These are phyloP conservation scores for Xanthoconium purpureum DNA, from an alignment of 768 basidiomycete genomes.

Conservation along the genomic window DNA sequence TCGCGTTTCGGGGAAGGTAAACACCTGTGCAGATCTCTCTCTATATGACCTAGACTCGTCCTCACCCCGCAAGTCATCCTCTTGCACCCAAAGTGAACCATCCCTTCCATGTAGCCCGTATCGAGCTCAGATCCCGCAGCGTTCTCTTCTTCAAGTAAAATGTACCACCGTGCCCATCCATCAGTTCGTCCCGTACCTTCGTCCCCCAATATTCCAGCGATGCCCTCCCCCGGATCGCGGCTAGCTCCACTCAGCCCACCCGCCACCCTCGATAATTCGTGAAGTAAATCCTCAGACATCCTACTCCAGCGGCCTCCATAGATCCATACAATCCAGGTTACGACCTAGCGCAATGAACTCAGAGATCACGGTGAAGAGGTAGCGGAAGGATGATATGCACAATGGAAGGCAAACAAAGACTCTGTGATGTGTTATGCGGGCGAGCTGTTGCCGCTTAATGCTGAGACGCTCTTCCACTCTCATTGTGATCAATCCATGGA, in stretches of 20 bases:
- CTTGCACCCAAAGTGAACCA: slow-evolving; percentile 20
- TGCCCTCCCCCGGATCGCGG: slow-evolving; percentile 35
- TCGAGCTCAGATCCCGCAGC: slow-evolving; percentile 23
- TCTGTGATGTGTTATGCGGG: neutral
- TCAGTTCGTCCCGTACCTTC: slow-evolving; percentile 55
- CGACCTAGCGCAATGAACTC: neutral
- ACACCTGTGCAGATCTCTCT: neutral
- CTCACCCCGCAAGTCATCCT: neutral
- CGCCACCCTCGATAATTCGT: slow-evolving; percentile 39
- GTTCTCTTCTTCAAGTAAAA: slow-evolving; percentile 41
- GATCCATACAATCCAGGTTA: neutral
- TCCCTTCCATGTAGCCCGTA: slow-evolving; percentile 2
- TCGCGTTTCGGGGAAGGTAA: slow-evolving; percentile 14
- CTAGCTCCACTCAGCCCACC: slow-evolving; percentile 52
- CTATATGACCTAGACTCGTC: neutral
- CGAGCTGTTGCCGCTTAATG: neutral
- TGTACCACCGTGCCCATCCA: slow-evolving; percentile 62
- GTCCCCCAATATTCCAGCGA: slow-evolving; percentile 24
- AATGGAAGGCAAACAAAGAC: neutral
- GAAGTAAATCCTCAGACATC: slow-evolving; percentile 38
- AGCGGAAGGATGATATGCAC: neutral
- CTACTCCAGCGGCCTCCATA: slow-evolving; percentile 35
- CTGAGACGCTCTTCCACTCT: neutral
- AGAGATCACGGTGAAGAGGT: neutral
- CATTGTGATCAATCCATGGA: neutral